A percentile compares a stretch with the other conserved stretches of the same genome.
phyloP scores from a whole-genome alignment of 768 basidiomycete species.

The Boletus subcaerulescens region DNA sequence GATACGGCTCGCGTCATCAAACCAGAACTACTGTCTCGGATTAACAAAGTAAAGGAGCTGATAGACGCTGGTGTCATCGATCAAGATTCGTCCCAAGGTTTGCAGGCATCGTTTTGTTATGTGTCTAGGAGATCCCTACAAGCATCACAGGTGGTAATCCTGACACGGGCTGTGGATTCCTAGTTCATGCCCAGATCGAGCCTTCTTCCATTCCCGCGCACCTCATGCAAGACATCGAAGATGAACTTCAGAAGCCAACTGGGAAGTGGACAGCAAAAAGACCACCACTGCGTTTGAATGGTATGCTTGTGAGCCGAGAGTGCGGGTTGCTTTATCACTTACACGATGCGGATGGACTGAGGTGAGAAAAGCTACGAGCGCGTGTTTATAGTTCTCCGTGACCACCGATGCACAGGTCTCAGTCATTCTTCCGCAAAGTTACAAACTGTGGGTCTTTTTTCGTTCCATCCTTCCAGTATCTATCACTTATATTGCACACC shows the following conservation, averaged over 20 bases:
- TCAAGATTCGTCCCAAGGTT: slow-evolving; percentile 42
- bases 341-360: slow-evolving; percentile 62
- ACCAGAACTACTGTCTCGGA: slow-evolving; percentile 57
- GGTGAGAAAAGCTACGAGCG: slow-evolving; percentile 39
- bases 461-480: neutral
- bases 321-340: slow-evolving; percentile 77
- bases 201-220: slow-evolving; percentile 48
- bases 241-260: slow-evolving; percentile 71
- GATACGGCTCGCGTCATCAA: slow-evolving; percentile 56
- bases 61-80: slow-evolving; percentile 66
- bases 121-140: neutral
- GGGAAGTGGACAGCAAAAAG: slow-evolving; percentile 58
- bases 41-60: slow-evolving; percentile 56
- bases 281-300: slow-evolving; percentile 58
- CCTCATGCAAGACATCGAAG: slow-evolving; percentile 68
- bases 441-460: slow-evolving; percentile 49
- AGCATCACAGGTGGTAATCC: slow-evolving; percentile 40
- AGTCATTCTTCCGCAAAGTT: slow-evolving; percentile 71
- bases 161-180: slow-evolving; percentile 60
- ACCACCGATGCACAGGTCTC: slow-evolving; percentile 37
- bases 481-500: slow-evolving; percentile 5
- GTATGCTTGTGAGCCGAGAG: slow-evolving; percentile 70
- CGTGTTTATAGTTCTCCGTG: neutral
- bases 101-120: slow-evolving; percentile 1
- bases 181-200: slow-evolving; percentile 63